Conservation (phyloP, 2,329 filamentous ascomycete species). For the Amylocarpus encephaloides region DNA sequence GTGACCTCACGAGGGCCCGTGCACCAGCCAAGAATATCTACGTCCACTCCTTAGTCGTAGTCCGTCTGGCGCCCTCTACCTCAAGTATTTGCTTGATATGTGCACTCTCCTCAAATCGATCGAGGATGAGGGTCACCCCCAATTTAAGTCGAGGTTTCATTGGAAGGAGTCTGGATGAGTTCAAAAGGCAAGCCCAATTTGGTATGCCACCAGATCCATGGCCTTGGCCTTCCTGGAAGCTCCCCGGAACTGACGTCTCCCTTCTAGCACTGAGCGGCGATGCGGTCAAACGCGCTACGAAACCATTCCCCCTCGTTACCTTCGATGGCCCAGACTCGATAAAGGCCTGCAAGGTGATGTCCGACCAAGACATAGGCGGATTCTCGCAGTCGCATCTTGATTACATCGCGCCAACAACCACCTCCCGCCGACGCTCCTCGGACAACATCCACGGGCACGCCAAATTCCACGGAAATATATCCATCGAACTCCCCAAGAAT, state of each 20-base stretch:
- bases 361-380: slow-evolving; percentile 79
- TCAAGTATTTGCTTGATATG: no score
- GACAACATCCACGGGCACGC: slow-evolving; percentile 50
- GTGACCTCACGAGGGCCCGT: no score
- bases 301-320: slow-evolving; percentile 57
- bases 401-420: slow-evolving; percentile 24
- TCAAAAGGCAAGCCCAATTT: slow-evolving; percentile 48
- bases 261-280: slow-evolving; percentile 60
- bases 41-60: no score
- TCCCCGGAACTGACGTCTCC: slow-evolving; percentile 5
- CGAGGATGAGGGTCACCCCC: slow-evolving; percentile 41
- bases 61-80: no score
- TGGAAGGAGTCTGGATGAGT: slow-evolving; percentile 51
- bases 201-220: slow-evolving; percentile 34
- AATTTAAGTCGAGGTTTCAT: slow-evolving; percentile 46
- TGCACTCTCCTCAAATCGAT: no score
- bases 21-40: no score
- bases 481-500: slow-evolving; percentile 71
- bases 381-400: slow-evolving; percentile 71
- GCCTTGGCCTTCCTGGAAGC: background rate
- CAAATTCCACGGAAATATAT: slow-evolving; percentile 83
- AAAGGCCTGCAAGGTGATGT: slow-evolving; percentile 67
- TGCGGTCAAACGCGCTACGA: slow-evolving; percentile 57
- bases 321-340: slow-evolving; percentile 50
- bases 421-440: slow-evolving; percentile 20